Base-by-base conservation (phyloP, 495 filamentous ascomycete genomes). In the Neurospora intermedia region DNA sequence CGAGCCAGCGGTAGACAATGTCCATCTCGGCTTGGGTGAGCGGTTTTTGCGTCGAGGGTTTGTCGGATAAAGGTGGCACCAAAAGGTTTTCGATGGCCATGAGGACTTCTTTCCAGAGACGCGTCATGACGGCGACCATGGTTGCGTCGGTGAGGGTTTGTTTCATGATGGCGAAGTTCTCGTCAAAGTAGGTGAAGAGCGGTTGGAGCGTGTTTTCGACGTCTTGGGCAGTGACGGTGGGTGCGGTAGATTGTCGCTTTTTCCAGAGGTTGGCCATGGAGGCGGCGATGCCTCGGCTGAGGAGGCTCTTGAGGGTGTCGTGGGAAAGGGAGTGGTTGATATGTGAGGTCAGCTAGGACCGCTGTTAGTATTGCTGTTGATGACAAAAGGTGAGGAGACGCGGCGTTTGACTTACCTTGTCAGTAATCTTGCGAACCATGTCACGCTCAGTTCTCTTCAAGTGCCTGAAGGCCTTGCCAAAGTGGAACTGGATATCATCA, bases 161-260 rank as follows among this genome's bases (percentile, higher is more conserved):
- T 82, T 98, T 97, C 93, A 99, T 96, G 78, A 97, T 98, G 45
- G 94, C 94, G 78, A 99, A 99, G 78, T 99, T 99, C 80, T 98
- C 96, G 79, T 98, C 93, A 78, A 99, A 98, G 80, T 99, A 99
- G 71, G 90, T 89, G 76, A 98, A 96, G n/a, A 99, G 87, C 4
- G 94, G 93, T 73, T 90, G 90, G 11, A 99, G 83, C 4, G 93
- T 94, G 74, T 90, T 91, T 75, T 91, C 90, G 48, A 97, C 86
- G 48, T 98, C 94, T 0, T 84, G 85, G 40, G 89, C 85, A 0
- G 92, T 91, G 7, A 93, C 82, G 1, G 86, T 85, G 38, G 89
- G 86, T 18, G 82, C 76, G 15, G 87, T 81, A 6, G 89, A 84
- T 69, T 81, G 81, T 35, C 85, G 82, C 76, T 86, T 88, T 73